phyloP scores from a whole-genome alignment of 345 rosid species.

The Durio zibethinus region DNA sequence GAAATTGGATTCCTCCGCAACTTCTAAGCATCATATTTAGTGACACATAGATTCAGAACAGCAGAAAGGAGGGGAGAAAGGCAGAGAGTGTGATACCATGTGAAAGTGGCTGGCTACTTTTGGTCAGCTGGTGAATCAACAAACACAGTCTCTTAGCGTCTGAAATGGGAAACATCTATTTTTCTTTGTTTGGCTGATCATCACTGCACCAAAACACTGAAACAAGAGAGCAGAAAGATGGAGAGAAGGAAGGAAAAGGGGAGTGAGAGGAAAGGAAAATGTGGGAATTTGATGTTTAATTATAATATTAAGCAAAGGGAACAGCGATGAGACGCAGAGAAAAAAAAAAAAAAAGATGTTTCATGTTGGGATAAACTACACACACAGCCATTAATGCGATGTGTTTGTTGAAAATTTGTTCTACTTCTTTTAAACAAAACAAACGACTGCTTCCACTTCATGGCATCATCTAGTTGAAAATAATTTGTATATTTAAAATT shows the following conservation, averaged over 20 bases:
- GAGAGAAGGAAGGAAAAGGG: neutral
- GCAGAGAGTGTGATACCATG: neutral
- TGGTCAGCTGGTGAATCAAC: slow-evolving; percentile 30
- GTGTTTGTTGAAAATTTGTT: neutral
- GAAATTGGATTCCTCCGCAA: neutral
- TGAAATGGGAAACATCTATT: slow-evolving; percentile 20
- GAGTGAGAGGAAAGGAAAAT: slow-evolving; percentile 2
- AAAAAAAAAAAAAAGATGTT: slow-evolving; percentile 12
- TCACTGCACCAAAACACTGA: slow-evolving; percentile 12
- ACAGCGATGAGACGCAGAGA: slow-evolving; percentile 54
- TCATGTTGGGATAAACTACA: slow-evolving; percentile 21
- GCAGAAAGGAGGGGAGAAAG: neutral
- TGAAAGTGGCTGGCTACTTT: slow-evolving; percentile 13
- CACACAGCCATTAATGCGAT: neutral
- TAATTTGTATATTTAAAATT: too few relatives aligned
- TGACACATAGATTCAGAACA: neutral
- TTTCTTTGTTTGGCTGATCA: slow-evolving; percentile 12
- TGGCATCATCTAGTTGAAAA: too few relatives aligned
- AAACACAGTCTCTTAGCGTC: too few relatives aligned
- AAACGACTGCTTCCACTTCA: neutral
- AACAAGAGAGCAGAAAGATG: neutral
- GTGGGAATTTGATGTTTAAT: slow-evolving; percentile 37
- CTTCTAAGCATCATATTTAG: neutral
- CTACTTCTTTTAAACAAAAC: neutral
- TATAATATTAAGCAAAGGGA: slow-evolving; percentile 54